Evolutionary conservation across 2,329 filamentous ascomycete species (phyloP).

Genomic region (Neofusicoccum sp.): DNA sequence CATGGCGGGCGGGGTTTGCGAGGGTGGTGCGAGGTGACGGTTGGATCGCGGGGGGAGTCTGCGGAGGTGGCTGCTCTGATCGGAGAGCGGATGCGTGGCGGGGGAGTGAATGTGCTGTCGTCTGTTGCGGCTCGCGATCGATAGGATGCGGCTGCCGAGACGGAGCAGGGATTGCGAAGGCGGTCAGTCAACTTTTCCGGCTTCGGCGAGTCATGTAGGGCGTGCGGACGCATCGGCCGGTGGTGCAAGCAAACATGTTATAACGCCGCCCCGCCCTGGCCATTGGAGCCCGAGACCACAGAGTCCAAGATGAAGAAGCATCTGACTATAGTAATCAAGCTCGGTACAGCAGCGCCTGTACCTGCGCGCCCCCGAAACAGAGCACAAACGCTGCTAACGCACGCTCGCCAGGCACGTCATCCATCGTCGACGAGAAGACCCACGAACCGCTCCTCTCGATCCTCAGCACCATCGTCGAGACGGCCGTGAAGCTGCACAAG

Average conservation of each 20-base stretch:
- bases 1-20: neutral
- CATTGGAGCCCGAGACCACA: slow-evolving; percentile 2
- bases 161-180: slow-evolving; percentile 3
- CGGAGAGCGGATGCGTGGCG: neutral
- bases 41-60: neutral
- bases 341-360: slow-evolving; percentile 58
- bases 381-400: slow-evolving; percentile 30
- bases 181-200: slow-evolving; percentile 13
- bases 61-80: too few species aligned
- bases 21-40: neutral
- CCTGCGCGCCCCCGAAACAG: slow-evolving; percentile 21
- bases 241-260: neutral
- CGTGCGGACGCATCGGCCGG: neutral
- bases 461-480: slow-evolving; percentile 89
- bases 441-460: slow-evolving; percentile 92
- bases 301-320: slow-evolving; percentile 64
- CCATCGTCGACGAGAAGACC: slow-evolving; percentile 95
- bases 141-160: neutral
- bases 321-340: slow-evolving; percentile 80
- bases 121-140: neutral
- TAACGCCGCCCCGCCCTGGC: neutral
- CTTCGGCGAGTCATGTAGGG: slow-evolving; percentile 14
- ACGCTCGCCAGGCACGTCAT: slow-evolving; percentile 78
- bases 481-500: slow-evolving; percentile 78
- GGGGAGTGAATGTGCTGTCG: neutral